These are phyloP conservation scores for Pseudocercospora fijiensis DNA, from an alignment of 2,329 filamentous ascomycete species.

Conservation along the genomic window DNA sequence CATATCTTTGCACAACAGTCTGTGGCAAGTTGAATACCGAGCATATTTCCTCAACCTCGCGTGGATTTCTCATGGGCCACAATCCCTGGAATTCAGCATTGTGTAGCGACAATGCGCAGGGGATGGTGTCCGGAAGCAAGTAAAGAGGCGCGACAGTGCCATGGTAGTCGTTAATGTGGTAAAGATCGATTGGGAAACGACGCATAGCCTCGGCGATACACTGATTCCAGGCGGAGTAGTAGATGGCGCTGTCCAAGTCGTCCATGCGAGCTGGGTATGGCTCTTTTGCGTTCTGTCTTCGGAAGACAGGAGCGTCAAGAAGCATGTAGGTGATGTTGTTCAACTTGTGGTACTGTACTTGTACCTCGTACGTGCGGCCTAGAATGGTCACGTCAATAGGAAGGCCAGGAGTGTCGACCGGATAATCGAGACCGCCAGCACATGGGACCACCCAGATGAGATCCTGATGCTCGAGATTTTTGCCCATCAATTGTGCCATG, in stretches of 20 bases:
- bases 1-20: constrained; percentile 58
- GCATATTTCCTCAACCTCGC: constrained; percentile 62
- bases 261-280: constrained; percentile 68
- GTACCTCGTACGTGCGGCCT: constrained; percentile 57
- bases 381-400: constrained; percentile 62
- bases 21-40: constrained; percentile 60
- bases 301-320: constrained; percentile 64
- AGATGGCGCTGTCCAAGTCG: constrained; percentile 63
- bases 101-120: constrained; percentile 62
- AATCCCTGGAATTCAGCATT: constrained; percentile 68
- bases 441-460: constrained; percentile 55
- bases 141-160: constrained; percentile 62
- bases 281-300: constrained; percentile 60
- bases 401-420: constrained; percentile 55
- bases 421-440: constrained; percentile 63
- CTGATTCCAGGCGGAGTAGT: constrained; percentile 68
- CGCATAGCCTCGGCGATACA: constrained; percentile 63
- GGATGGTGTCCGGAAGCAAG: constrained; percentile 60
- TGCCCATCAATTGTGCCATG: constrained; percentile 67
- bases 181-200: constrained; percentile 60
- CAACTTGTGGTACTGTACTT: constrained; percentile 61
- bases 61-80: constrained; percentile 62
- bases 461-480: constrained; percentile 61
- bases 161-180: constrained; percentile 65
- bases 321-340: constrained; percentile 67